Conservation (phyloP, 176 grass and related monocot genomes). For the Puccinellia tenuiflora region DNA sequence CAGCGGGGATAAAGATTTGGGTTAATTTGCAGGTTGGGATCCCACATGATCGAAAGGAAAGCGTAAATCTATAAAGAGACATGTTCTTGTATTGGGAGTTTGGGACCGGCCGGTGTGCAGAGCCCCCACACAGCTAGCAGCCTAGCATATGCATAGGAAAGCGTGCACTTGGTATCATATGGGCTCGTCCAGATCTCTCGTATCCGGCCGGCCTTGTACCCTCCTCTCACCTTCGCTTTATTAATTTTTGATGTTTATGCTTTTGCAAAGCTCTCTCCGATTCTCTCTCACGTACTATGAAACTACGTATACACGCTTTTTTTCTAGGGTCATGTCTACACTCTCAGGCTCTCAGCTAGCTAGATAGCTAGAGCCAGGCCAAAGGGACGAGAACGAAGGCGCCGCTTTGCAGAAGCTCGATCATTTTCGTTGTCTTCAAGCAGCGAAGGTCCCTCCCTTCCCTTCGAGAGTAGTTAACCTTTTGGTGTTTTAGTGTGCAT, state of each 20-base stretch:
- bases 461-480: background rate
- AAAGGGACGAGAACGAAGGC: background rate
- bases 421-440: background rate
- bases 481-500: background rate
- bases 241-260: background rate
- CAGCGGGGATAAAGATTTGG: background rate
- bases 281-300: background rate
- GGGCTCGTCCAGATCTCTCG: background rate
- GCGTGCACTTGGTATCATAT: slow-evolving; percentile 36
- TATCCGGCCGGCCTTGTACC: background rate
- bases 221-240: too few species aligned
- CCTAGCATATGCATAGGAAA: slow-evolving; percentile 26
- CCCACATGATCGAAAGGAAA: slow-evolving; percentile 25
- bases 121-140: slow-evolving; percentile 10
- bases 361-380: background rate
- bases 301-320: background rate
- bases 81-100: slow-evolving; percentile 20
- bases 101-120: background rate
- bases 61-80: background rate
- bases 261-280: slow-evolving; percentile 13
- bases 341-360: too few species aligned
- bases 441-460: background rate
- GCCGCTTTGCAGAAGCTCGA: slow-evolving; percentile 34
- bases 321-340: slow-evolving; percentile 11
- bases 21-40: slow-evolving; percentile 31